Percentiles rank a stretch among this genome's conserved stretches.
These are phyloP conservation scores for Gelatoporia subvermispora DNA, from an alignment of 768 basidiomycete genomes.

Conservation along the genomic window DNA sequence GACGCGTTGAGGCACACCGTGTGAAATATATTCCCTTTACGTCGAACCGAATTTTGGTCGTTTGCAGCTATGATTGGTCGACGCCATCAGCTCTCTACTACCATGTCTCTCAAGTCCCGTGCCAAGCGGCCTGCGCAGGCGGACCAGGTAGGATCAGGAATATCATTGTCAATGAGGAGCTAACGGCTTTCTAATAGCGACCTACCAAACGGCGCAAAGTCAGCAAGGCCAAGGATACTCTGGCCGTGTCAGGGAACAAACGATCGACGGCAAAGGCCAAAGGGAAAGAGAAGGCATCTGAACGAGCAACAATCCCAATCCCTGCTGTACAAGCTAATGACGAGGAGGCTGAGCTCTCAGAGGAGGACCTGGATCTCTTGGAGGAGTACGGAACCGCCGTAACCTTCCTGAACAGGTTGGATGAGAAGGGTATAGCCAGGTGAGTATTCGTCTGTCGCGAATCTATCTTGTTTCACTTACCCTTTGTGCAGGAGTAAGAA, in stretches of 20 bases:
- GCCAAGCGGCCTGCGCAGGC: conserved; percentile 29
- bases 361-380: conserved; percentile 64
- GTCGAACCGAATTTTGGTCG: conserved; percentile 7
- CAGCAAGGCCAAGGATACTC: conserved; percentile 19
- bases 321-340: conserved; percentile 39
- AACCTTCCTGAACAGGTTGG: conserved; percentile 66
- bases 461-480: conserved; percentile 2
- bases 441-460: conserved; percentile 28
- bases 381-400: conserved; percentile 58
- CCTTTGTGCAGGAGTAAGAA: conserved; percentile 66
- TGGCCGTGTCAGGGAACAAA: conserved; percentile 15
- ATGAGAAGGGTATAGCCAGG: conserved; percentile 80
- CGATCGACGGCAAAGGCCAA: conserved; percentile 27
- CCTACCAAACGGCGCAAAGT: conserved; percentile 63
- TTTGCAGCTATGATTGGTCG: background rate
- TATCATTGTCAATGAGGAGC: background rate
- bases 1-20: background rate
- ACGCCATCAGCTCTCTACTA: background rate
- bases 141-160: conserved; percentile 22
- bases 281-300: conserved; percentile 53
- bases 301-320: conserved; percentile 58
- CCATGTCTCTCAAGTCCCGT: conserved; percentile 17
- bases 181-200: conserved; percentile 21
- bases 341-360: conserved; percentile 56
- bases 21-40: background rate